Base-by-base conservation (phyloP, 192 early-diverging fungal genomes). In the Ramicandelaber brevisporus region DNA sequence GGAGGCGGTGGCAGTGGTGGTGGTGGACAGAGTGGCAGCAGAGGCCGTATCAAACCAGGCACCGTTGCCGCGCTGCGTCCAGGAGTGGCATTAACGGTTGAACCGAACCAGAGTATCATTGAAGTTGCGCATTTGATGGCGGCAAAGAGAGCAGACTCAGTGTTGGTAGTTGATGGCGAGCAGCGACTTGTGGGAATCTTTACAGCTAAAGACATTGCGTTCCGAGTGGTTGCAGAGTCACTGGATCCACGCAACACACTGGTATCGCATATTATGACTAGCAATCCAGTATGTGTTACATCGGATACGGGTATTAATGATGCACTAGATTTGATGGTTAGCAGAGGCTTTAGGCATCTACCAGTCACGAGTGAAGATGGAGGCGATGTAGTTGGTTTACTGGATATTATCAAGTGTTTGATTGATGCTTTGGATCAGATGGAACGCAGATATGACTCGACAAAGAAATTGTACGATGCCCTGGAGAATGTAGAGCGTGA, bases 201-300 rank as follows among this genome's bases (percentile, higher is more conserved):
- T 40, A 98, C 92, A 0, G 92, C 86, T 30, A 97, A 95, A 56
- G 92, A 97, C 55, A 59, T 97, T 27, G 79, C 88, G 18, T 95
- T 83, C 51, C 59, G 89, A 16, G 87, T 95, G 10, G 85, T 93
- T 10, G 89, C 81, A 8, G 70, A 68, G 34, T 59, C 57, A 6
- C 50, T 63, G 17, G 61, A 65, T 37, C 58, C 58, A 25, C 53
- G 70, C 37, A 55, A 60, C 17, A 76, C 70, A 29, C 53, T 68
- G 13, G 83, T 92, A 17, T 53, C 72, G 21, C 60, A 82, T 11
- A 85, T 87, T 21, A 92, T 92, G 68, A 98, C 92, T 4, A 63
- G 63, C 37, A 66, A 78, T 36, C 89, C 89, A 9, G 68, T 84
- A 40, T 83, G 76, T 28, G 89, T 95, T 12, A 80, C 71, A 8